Evolutionary conservation across 345 rosid genomes (phyloP), one percentile per base, ranked within the genome.

Genomic region (Melaleuca quinquenervia): DNA sequence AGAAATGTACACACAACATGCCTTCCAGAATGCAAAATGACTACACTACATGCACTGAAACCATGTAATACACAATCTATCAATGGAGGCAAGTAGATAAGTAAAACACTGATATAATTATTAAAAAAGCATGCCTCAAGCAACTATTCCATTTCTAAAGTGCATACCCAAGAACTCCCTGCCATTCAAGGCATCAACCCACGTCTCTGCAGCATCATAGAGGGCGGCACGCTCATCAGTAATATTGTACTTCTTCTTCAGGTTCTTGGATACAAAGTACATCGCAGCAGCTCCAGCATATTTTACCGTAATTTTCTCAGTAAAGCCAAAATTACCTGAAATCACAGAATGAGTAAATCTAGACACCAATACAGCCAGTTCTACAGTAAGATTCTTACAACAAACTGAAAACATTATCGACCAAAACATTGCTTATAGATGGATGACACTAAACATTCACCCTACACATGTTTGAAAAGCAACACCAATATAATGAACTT

Each of bases 281-380:
- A 93, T 93, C 1, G 94, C 94, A 50, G 92, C 94, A 32, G 95
- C 95, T 88, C 96, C 93, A 84, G 94, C 94, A 90, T 93, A 93
- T 60, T 94, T 94, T 8, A 89, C 95, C 5, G 90, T 85, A 21
- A 92, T 50, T 87, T 89, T 90, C 89, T 94, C 93, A 1, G 91
- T 84, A 88, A 87, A 90, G 90, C 92, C 89, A 52, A 94, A 93
- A 85, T 94, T 93, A 60, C 95, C 95, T 93, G 92, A 78, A 85
- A 86, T 82, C 50, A 80, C 24, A 85, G 29, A 56, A 82, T 29
- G 2, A 15, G 32, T 84, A 18, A 49, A 82, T 26, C 21, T 3
- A 78, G 83, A 1, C 50, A 82, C 32, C 83, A 20, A 51, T 0
- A 50, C 41, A 16, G 58, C 74, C 0, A 0, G 41, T 0, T 64